Conservation (phyloP, 805 yeast species). For the Danielia reshetovae region DNA sequence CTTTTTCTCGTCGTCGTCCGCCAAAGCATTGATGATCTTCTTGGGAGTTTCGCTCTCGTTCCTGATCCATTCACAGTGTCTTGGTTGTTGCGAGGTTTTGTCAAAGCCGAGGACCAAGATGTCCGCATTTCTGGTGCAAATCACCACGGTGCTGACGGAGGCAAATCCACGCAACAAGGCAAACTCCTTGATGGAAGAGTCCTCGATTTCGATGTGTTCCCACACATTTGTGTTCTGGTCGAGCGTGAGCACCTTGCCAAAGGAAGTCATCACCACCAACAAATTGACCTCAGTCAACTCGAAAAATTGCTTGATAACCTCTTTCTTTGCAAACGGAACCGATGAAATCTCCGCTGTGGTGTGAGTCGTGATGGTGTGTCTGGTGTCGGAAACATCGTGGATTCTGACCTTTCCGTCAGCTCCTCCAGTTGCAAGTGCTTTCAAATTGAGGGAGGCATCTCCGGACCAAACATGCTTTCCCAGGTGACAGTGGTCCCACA, state of each 20-base stretch:
- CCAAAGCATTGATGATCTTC: constrained; percentile 50
- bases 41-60: constrained; percentile 25
- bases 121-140: constrained; percentile 37
- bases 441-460: constrained; percentile 41
- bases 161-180: constrained; percentile 42
- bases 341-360: constrained; percentile 6
- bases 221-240: constrained; percentile 3
- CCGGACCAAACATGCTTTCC: constrained; percentile 90
- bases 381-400: constrained; percentile 36
- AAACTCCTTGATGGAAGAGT: constrained; percentile 30
- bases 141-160: constrained; percentile 24
- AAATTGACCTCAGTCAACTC: constrained; percentile 42
- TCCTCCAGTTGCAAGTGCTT: constrained; percentile 78
- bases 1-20: constrained; percentile 18
- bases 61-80: constrained; percentile 25
- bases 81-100: constrained; percentile 15
- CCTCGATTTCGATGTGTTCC: constrained; percentile 9
- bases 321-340: constrained; percentile 38
- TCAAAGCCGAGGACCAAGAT: constrained; percentile 39
- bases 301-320: constrained; percentile 58
- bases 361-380: neutral
- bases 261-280: constrained; percentile 52
- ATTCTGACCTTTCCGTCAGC: constrained; percentile 83
- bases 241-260: constrained; percentile 46
- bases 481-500: constrained; percentile 62